Base-by-base conservation (phyloP, 148 eudicot species). In the Gaultheria prostrata region DNA sequence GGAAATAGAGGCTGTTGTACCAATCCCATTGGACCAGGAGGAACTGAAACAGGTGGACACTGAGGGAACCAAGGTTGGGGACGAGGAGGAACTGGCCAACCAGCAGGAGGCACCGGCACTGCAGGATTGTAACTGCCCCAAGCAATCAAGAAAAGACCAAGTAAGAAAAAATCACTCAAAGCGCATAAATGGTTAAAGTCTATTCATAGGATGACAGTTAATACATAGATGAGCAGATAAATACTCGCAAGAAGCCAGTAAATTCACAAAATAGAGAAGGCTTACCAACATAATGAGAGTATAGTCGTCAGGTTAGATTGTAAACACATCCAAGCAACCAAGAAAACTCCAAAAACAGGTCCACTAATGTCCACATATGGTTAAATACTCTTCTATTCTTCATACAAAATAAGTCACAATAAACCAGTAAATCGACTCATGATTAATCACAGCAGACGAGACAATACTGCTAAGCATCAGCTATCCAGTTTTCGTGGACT, bases 1-100 rank as follows among this genome's bases (percentile, higher is more conserved):
- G 99, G 99, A 85, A 97, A 97, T 76, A 95, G 87, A 57, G 99
- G 99, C 86, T 93, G 97, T 79, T 90, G 97, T 59, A 91, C 90
- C 77, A 92, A 56, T 69, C 89, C 93, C 76, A 77, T 48, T 51
- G 93, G 92, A 81, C 91, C 86, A 83, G 90, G 88, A 77, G 98
- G 92, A 78, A 88, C 87, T 53, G 97, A 92, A 59, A 86, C 92
- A 79, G 89, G 87, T 74, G 93, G 92, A 84, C 85, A 89, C 24
- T 87, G 94, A 81, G 93, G 91, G 86, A 89, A 94, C 99, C 98
- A 94, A 39, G 91, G 92, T 65, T 92, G 98, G 59, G 92, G 98
- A 9, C 95, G 99, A 86, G 98, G 91, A 65, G 89, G 93, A 83
- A 86, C 89, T 80, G 89, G 90, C 99, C 99, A 97, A 77, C 97